A percentile compares a stretch with the other conserved stretches of the same genome.
Conservation (phyloP, 495 filamentous ascomycete genomes). For the Penicillium cataractarum region DNA sequence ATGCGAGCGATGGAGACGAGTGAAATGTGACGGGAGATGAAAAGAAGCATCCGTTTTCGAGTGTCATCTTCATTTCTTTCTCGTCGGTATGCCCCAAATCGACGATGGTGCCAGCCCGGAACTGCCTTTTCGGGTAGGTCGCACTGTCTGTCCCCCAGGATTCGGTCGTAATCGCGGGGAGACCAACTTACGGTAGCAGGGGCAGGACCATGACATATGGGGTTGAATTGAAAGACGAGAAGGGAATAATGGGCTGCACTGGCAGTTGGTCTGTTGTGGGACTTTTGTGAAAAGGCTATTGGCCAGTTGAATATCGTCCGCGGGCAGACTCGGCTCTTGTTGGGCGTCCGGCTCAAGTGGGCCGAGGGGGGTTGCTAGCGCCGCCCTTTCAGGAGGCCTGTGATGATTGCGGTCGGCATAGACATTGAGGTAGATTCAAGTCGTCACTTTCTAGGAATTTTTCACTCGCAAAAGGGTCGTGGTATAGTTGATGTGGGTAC, state of each 20-base stretch:
- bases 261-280: neutral
- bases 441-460: neutral
- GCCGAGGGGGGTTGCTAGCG: neutral
- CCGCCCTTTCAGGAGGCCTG: neutral
- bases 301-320: constrained; percentile 1
- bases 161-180: constrained; percentile 21
- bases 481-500: neutral
- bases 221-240: neutral
- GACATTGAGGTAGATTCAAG: neutral
- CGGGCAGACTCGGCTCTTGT: neutral
- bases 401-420: neutral
- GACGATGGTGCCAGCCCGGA: constrained; percentile 19
- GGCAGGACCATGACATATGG: constrained; percentile 7
- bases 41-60: neutral
- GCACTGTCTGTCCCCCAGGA: constrained; percentile 23
- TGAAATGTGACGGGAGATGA: neutral
- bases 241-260: neutral
- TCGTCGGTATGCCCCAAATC: neutral
- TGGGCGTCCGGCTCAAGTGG: neutral
- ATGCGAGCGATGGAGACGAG: constrained; percentile 6
- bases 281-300: neutral
- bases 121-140: constrained; percentile 29
- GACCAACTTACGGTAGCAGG: constrained; percentile 2
- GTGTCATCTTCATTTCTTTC: neutral
- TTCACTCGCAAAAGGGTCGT: neutral